Percentiles rank a stretch among this genome's conserved stretches.
phyloP scores from a whole-genome alignment of 257 asterid genomes.

The Primulina tabacum region DNA sequence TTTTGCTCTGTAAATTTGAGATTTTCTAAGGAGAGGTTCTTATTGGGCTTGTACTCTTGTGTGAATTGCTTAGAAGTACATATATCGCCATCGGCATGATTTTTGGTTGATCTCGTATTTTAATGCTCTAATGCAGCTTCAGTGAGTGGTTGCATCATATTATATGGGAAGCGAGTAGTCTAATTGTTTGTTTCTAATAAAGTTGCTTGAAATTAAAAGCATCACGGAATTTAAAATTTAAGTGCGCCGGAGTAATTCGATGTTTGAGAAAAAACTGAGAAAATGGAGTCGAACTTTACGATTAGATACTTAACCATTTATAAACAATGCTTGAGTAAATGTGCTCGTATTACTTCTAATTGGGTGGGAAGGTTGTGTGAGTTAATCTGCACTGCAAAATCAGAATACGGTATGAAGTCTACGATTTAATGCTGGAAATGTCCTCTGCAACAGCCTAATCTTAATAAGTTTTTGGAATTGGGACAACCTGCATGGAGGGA shows the following conservation, averaged over 20 bases:
- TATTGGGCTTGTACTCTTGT: background rate
- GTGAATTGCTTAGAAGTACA: conserved; percentile 1
- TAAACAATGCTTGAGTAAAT: conserved; percentile 3
- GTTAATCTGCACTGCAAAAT: background rate
- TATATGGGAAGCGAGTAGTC: conserved; percentile 1
- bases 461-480: conserved; percentile 75
- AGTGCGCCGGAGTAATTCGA: background rate
- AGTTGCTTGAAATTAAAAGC: background rate
- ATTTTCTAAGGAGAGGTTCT: background rate
- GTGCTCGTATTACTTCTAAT: conserved; percentile 10
- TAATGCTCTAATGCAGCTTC: conserved; percentile 21
- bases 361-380: background rate
- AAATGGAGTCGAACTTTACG: background rate
- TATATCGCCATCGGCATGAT: background rate
- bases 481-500: conserved; percentile 98
- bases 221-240: background rate
- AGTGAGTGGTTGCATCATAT: conserved; percentile 24
- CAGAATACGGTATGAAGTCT: background rate
- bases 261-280: background rate
- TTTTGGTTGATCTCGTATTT: conserved; percentile 5
- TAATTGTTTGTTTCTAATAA: background rate
- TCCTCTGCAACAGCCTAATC: conserved; percentile 54
- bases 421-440: conserved; percentile 19
- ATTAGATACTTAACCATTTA: background rate
- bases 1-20: background rate